A percentile compares a stretch with the other conserved stretches of the same genome.
Conservation (phyloP, 257 asterid genomes). For the Nicotiana tabacum region DNA sequence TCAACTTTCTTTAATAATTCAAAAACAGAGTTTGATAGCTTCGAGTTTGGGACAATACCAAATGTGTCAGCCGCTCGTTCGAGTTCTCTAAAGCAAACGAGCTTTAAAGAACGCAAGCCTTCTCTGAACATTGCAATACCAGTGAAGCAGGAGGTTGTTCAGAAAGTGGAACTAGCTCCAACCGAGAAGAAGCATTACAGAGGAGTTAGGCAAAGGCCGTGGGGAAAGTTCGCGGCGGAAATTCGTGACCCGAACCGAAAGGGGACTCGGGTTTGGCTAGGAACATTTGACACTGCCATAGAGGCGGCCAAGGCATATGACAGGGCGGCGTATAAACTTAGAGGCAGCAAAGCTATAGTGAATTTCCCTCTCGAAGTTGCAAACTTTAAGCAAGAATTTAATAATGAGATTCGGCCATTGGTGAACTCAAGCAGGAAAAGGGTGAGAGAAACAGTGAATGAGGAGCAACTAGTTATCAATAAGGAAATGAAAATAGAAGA, state of each 20-base stretch:
- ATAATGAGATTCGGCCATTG: constrained; percentile 14
- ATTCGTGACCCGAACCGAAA: constrained; percentile 66
- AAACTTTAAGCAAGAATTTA: constrained; percentile 10
- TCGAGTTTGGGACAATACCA: too few relatives aligned
- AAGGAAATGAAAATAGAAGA: constrained; percentile 41
- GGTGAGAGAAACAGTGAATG: constrained; percentile 27
- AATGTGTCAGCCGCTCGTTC: too few relatives aligned
- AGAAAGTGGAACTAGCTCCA: too few relatives aligned
- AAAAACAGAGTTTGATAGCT: too few relatives aligned
- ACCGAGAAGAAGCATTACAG: constrained; percentile 37
- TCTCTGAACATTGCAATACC: constrained; percentile 40
- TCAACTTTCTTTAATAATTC: constrained; percentile 1
- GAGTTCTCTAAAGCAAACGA: neutral
- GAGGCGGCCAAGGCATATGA: constrained; percentile 24
- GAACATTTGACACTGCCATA: constrained; percentile 57
- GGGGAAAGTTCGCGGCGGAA: constrained; percentile 78
- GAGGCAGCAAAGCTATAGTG: constrained; percentile 63
- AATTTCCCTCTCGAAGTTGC: constrained; percentile 79
- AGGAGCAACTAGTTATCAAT: constrained; percentile 23
- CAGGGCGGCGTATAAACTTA: constrained; percentile 65
- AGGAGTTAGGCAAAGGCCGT: constrained; percentile 64
- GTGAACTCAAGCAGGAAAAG: constrained; percentile 38
- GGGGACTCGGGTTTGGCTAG: constrained; percentile 72
- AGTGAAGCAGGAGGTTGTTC: too few relatives aligned
- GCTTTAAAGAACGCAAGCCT: constrained; percentile 48